phyloP scores from a whole-genome alignment of 768 basidiomycete genomes.

The Mycena crocata region DNA sequence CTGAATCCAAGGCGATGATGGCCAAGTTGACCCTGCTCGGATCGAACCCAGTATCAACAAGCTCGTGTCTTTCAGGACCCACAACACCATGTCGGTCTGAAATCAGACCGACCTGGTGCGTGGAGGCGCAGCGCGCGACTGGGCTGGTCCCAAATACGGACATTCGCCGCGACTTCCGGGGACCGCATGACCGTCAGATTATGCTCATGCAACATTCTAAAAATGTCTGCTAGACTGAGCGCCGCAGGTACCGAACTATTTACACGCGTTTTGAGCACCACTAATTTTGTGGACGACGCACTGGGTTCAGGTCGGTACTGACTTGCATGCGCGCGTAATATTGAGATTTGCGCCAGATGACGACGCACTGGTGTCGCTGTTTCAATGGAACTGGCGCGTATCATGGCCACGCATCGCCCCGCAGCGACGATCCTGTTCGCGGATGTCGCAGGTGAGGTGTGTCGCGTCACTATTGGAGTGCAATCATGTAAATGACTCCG shows the following conservation, averaged over 20 bases:
- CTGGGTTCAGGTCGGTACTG: slow-evolving; percentile 64
- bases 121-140: slow-evolving; percentile 67
- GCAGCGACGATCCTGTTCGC: slow-evolving; percentile 65
- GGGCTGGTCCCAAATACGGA: slow-evolving; percentile 62
- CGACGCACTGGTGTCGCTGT: slow-evolving; percentile 65
- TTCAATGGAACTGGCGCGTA: slow-evolving; percentile 65
- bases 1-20: slow-evolving; percentile 59
- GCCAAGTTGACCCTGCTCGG: slow-evolving; percentile 56
- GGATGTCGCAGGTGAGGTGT: slow-evolving; percentile 54
- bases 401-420: slow-evolving; percentile 60
- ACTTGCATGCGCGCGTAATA: background rate
- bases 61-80: slow-evolving; percentile 67
- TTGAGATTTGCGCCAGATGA: slow-evolving; percentile 46
- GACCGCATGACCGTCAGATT: slow-evolving; percentile 56
- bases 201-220: background rate
- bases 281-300: slow-evolving; percentile 57
- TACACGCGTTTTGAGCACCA: slow-evolving; percentile 55
- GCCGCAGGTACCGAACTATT: slow-evolving; percentile 51
- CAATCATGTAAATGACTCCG: slow-evolving; percentile 12
- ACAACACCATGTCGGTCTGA: slow-evolving; percentile 64
- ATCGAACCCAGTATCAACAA: slow-evolving; percentile 61
- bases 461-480: background rate
- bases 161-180: slow-evolving; percentile 50
- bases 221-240: background rate
- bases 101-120: slow-evolving; percentile 63